Evolutionary conservation across 768 basidiomycete genomes (phyloP).

Genomic region (Panaeolus cyanescens): DNA sequence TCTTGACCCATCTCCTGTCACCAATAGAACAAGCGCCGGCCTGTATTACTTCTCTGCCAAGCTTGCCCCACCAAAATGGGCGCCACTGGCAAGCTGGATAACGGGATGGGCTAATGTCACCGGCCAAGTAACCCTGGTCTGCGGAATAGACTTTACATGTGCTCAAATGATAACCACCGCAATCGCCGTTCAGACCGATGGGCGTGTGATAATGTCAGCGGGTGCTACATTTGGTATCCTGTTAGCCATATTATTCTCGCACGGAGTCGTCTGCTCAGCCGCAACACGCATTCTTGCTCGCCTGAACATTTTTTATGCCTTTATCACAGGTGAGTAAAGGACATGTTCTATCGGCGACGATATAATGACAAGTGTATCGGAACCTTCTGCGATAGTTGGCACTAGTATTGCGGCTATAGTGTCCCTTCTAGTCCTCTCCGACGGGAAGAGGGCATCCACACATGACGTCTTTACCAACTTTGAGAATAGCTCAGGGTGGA

Average conservation of each 20-base stretch:
- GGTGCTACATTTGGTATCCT: conserved; percentile 73
- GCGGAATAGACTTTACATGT: conserved; percentile 76
- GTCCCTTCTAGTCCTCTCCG: conserved; percentile 56
- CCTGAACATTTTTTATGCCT: conserved; percentile 69
- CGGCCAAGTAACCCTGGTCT: conserved; percentile 64
- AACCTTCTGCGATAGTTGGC: conserved; percentile 49
- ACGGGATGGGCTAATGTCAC: conserved; percentile 72
- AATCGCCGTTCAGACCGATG: conserved; percentile 61
- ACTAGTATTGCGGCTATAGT: conserved; percentile 67
- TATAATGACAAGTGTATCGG: background rate
- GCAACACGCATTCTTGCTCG: conserved; percentile 66
- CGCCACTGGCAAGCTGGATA: conserved; percentile 45
- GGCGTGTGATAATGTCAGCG: conserved; percentile 47
- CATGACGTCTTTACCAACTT: conserved; percentile 68
- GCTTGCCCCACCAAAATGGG: conserved; percentile 61
- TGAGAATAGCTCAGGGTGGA: conserved; percentile 75
- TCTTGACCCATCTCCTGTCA: background rate
- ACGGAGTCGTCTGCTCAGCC: conserved; percentile 72
- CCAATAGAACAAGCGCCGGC: conserved; percentile 69
- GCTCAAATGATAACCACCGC: conserved; percentile 81
- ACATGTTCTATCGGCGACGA: background rate
- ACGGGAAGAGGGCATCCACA: conserved; percentile 61
- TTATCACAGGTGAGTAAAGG: conserved; percentile 55
- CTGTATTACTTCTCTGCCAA: conserved; percentile 81
- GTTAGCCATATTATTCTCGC: conserved; percentile 61